Conservation (phyloP, 306 rosid species). For the Malus domestica region DNA sequence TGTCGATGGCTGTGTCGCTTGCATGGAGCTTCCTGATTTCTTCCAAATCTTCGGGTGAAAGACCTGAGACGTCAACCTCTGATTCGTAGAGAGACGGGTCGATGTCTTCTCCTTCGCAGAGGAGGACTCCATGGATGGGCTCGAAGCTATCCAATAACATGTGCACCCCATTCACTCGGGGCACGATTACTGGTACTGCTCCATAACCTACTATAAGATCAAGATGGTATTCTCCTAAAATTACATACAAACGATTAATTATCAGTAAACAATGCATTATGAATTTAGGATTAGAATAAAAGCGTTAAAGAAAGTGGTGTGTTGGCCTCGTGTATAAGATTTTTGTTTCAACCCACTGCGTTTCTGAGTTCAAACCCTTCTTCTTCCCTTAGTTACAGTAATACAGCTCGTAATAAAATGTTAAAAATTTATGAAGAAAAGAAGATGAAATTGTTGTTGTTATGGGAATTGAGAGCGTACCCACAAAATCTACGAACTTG, state of each 20-base stretch:
- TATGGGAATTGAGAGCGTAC: slow-evolving; percentile 19
- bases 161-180: slow-evolving; percentile 77
- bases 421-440: background rate
- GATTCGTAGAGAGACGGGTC: slow-evolving; percentile 75
- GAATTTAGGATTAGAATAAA: background rate
- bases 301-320: too few species aligned
- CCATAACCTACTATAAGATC: slow-evolving; percentile 83
- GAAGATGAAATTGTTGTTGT: background rate
- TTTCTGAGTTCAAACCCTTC: too few species aligned
- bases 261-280: background rate
- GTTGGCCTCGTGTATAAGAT: too few species aligned
- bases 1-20: slow-evolving; percentile 78
- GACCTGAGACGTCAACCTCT: slow-evolving; percentile 40
- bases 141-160: slow-evolving; percentile 76
- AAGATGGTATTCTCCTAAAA: slow-evolving; percentile 81
- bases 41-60: slow-evolving; percentile 57
- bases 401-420: too few species aligned
- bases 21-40: slow-evolving; percentile 66
- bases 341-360: too few species aligned
- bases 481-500: slow-evolving; percentile 95
- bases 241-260: background rate
- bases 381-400: too few species aligned
- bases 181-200: slow-evolving; percentile 81
- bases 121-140: slow-evolving; percentile 95
- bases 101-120: slow-evolving; percentile 93